A percentile compares a stretch with the other conserved stretches of the same genome.
Evolutionary conservation across 2,329 filamentous ascomycete species (phyloP).

Genomic region (Aureobasidium sp.): DNA sequence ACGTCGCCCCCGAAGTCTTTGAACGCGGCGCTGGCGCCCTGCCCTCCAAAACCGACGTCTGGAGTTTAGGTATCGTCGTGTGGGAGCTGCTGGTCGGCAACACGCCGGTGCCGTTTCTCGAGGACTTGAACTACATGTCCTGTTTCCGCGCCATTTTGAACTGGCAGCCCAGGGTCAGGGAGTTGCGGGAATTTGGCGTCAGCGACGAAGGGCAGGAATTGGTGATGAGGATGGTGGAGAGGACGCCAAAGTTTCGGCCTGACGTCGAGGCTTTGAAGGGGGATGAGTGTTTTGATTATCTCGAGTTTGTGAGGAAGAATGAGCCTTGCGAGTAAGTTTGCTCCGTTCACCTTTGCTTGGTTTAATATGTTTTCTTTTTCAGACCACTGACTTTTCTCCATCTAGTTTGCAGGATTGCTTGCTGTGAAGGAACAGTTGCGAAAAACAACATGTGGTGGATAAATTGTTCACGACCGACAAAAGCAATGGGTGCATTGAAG

Average conservation of each 20-base stretch:
- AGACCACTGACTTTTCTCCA: not conserved
- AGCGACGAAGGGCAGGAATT: constrained; percentile 4
- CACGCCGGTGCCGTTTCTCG: constrained; percentile 49
- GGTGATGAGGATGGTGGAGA: not conserved
- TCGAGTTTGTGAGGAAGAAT: constrained; percentile 7
- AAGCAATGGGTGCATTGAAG: not conserved
- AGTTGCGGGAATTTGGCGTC: not conserved
- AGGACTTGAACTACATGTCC: constrained; percentile 6
- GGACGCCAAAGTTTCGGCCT: not conserved
- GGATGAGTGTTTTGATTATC: constrained; percentile 10
- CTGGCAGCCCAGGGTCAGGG: not conserved
- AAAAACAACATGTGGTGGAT: not conserved
- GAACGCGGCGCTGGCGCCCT: not conserved
- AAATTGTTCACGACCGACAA: not conserved
- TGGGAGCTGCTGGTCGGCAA: constrained; percentile 99
- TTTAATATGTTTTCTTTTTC: too few relatives aligned
- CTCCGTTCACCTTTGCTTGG: not conserved
- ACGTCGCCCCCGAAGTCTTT: constrained; percentile 4
- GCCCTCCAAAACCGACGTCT: constrained; percentile 31
- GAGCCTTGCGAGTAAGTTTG: constrained; percentile 10
- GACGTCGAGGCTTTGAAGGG: not conserved
- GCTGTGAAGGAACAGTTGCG: not conserved
- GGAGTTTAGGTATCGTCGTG: constrained; percentile 95
- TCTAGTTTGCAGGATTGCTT: constrained; percentile 7
- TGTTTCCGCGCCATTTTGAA: constrained; percentile 6